Evolutionary conservation across 2,329 filamentous ascomycete species (phyloP).

Genomic region (Penicillium sp.): DNA sequence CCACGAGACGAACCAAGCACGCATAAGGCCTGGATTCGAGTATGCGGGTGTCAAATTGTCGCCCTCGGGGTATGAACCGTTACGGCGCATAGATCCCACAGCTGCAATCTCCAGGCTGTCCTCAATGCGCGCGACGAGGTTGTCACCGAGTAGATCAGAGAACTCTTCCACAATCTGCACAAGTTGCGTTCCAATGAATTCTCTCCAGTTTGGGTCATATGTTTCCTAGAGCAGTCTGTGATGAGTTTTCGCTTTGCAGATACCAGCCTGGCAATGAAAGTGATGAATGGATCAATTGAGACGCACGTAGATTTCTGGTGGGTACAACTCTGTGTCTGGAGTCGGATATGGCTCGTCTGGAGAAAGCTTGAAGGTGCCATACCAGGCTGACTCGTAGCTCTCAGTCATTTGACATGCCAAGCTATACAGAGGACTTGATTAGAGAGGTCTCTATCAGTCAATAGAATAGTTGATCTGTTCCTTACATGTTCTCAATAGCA

Average conservation of each 20-base stretch:
- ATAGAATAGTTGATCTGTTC: not conserved
- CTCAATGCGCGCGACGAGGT: slow-evolving; percentile 40
- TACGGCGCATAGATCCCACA: slow-evolving; percentile 45
- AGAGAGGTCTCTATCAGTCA: not conserved
- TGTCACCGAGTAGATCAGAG: slow-evolving; percentile 8
- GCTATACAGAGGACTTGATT: not conserved
- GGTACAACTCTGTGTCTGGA: slow-evolving; percentile 55
- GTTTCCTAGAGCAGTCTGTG: slow-evolving; percentile 52
- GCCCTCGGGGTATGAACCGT: slow-evolving; percentile 41
- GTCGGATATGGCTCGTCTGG: slow-evolving; percentile 53
- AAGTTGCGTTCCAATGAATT: slow-evolving; percentile 62
- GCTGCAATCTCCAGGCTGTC: slow-evolving; percentile 41
- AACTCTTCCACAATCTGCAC: slow-evolving; percentile 64
- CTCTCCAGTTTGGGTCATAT: slow-evolving; percentile 68
- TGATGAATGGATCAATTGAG: not conserved
- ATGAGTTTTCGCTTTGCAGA: not conserved
- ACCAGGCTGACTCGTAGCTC: slow-evolving; percentile 48
- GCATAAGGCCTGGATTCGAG: slow-evolving; percentile 48
- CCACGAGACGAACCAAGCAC: slow-evolving; percentile 45
- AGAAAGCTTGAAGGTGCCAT: slow-evolving; percentile 37
- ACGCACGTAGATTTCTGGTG: slow-evolving; percentile 30
- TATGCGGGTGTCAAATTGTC: slow-evolving; percentile 47
- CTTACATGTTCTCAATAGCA: slow-evolving; percentile 59
- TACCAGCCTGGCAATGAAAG: too few species aligned
- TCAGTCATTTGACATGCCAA: slow-evolving; percentile 16